Conservation (phyloP, 805 yeast genomes). For the Pichia kluyveri region DNA sequence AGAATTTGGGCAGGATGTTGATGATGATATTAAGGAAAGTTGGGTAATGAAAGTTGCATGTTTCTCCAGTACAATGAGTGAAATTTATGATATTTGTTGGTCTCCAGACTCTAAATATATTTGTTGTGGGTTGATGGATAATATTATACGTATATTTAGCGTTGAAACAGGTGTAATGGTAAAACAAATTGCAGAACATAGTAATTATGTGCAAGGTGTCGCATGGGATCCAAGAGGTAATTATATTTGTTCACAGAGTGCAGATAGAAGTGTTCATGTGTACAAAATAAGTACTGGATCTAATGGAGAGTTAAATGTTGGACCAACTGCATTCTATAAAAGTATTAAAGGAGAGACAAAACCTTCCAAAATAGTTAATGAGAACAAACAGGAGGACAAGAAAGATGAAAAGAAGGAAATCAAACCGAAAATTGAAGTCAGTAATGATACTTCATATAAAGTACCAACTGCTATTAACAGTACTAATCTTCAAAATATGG, state of each 20-base stretch:
- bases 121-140: constrained; percentile 90
- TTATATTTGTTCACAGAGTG: constrained; percentile 77
- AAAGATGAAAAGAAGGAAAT: background rate
- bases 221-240: constrained; percentile 87
- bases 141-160: constrained; percentile 61
- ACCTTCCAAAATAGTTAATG: too few species aligned
- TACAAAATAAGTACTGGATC: constrained; percentile 34
- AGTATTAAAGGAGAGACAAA: constrained; percentile 42
- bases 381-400: background rate
- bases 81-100: constrained; percentile 90
- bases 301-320: constrained; percentile 23
- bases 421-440: background rate
- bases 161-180: constrained; percentile 48
- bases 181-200: constrained; percentile 59
- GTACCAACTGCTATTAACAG: background rate
- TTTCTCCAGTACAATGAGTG: constrained; percentile 49
- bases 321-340: constrained; percentile 37
- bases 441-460: too few species aligned
- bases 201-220: constrained; percentile 92
- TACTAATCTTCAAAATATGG: constrained; percentile 3
- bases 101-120: constrained; percentile 73
- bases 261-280: constrained; percentile 77
- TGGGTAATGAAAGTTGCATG: constrained; percentile 63
- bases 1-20: constrained; percentile 51
- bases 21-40: constrained; percentile 53